Evolutionary conservation across 148 eudicot genomes (phyloP), one percentile per base, ranked within the genome.

Genomic region (Polygonum maritimum): DNA sequence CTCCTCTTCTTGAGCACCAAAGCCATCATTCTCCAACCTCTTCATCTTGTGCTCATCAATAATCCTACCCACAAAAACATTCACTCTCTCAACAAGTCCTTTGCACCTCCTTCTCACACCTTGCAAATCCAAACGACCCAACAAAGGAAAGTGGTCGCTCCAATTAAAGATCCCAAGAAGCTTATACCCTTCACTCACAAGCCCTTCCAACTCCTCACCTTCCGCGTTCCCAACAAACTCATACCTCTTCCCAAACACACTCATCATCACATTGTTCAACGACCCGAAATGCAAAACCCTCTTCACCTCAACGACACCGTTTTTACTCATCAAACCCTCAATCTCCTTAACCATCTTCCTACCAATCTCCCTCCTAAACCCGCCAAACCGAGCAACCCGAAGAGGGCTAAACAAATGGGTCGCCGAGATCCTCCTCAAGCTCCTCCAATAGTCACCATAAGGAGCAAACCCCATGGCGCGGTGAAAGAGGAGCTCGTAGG

Each of bases 391-490:
- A 0, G 85, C 76, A 0, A 92, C 65, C 2, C 94, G 44, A 22
- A 60, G 83, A 1, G 96, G 97, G 44, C 88, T 81, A 63, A 95
- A 95, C 55, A 95, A 51, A 57, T 92, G 87, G 31, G 92, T 85
- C 0, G 94, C 86, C 0, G 97, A 92, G 0, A 95, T 86, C 2
- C 94, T 76, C 52, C 98, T 83, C 33, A 95, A 14, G n/a, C 82
- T 85, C 76, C 97, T 79, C 97, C 98, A 95, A 71, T 95, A 92
- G 22, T 88, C 97, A 0, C 98, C 96, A 19, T 85, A 95, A 0
- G 96, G 94, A 2, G 98, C 96, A 38, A 95, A 95, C 11, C 98
- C 98, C 97, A 95, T 95, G 0, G 98, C 97, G 0, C 97, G 78
- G 74, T 90, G 87, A 22, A 95, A 95, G 6, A 95, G 72, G 0